These are phyloP conservation scores for Tilletia caries DNA, from an alignment of 1,284 basidiomycete species.

Conservation along the genomic window DNA sequence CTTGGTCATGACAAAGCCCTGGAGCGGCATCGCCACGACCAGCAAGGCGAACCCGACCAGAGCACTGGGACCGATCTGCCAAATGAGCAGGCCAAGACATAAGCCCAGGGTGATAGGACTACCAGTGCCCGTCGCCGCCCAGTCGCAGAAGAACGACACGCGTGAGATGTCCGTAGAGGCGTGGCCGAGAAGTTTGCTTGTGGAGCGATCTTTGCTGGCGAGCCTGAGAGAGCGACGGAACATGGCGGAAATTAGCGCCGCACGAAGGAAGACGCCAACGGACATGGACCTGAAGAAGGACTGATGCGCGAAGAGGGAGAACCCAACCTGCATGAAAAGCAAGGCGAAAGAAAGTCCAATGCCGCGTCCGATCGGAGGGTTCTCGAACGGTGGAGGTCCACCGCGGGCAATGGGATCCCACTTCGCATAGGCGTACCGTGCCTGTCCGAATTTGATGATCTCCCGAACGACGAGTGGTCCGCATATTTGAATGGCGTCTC, in stretches of 20 bases:
- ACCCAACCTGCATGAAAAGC: constrained; percentile 67
- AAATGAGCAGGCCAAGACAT: constrained; percentile 64
- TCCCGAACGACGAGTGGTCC: constrained; percentile 44
- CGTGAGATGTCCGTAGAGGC: constrained; percentile 88
- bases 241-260: constrained; percentile 82
- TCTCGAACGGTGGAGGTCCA: constrained; percentile 14
- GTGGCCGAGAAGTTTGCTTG: constrained; percentile 82
- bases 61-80: constrained; percentile 72
- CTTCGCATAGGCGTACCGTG: constrained; percentile 23
- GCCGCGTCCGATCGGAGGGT: constrained; percentile 35
- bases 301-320: constrained; percentile 71
- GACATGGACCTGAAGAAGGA: constrained; percentile 66
- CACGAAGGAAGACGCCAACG: constrained; percentile 68
- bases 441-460: constrained; percentile 41
- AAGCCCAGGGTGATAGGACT: constrained; percentile 59
- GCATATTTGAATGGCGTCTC: constrained; percentile 43
- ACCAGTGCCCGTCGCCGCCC: constrained; percentile 72
- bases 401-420: constrained; percentile 14
- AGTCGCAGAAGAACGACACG: constrained; percentile 83
- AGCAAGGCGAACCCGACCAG: constrained; percentile 81
- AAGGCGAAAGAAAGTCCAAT: constrained; percentile 56
- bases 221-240: constrained; percentile 76
- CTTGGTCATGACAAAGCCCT: constrained; percentile 70
- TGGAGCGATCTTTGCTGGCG: constrained; percentile 75
- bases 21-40: constrained; percentile 63